Conservation (phyloP, 208 protist genomes). For the Leishmania gerbilli region DNA sequence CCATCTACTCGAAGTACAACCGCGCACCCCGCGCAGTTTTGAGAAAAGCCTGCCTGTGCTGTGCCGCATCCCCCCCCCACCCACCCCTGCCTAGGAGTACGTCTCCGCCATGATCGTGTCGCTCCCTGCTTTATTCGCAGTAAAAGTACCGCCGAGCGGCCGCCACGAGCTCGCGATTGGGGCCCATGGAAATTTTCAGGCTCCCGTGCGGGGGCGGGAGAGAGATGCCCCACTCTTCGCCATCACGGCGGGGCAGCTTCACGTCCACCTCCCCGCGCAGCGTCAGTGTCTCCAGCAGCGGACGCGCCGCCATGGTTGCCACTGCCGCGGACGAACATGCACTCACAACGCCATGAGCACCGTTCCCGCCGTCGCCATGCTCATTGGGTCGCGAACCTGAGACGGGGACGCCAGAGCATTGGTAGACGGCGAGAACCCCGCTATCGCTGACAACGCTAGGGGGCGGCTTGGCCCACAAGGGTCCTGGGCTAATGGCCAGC, state of each 20-base stretch:
- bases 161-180: slow-evolving; percentile 21
- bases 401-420: background rate
- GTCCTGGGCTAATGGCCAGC: background rate
- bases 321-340: background rate
- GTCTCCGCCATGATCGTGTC: background rate
- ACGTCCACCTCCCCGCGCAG: slow-evolving; percentile 23
- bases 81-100: background rate
- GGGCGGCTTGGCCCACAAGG: background rate
- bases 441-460: background rate
- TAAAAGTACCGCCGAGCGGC: slow-evolving; percentile 17
- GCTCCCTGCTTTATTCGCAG: slow-evolving; percentile 2
- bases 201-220: slow-evolving; percentile 26
- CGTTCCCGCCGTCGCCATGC: background rate
- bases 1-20: background rate
- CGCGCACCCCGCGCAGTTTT: background rate
- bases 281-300: slow-evolving; percentile 29
- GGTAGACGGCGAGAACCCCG: background rate
- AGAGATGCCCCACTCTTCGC: slow-evolving; percentile 20
- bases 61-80: background rate
- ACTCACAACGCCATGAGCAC: background rate
- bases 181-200: slow-evolving; percentile 25
- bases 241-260: slow-evolving; percentile 22
- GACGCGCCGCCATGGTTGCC: background rate
- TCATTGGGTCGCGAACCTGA: background rate
- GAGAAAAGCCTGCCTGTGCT: background rate